phyloP scores from a whole-genome alignment of 257 asterid genomes.

The Asclepias syriaca region DNA sequence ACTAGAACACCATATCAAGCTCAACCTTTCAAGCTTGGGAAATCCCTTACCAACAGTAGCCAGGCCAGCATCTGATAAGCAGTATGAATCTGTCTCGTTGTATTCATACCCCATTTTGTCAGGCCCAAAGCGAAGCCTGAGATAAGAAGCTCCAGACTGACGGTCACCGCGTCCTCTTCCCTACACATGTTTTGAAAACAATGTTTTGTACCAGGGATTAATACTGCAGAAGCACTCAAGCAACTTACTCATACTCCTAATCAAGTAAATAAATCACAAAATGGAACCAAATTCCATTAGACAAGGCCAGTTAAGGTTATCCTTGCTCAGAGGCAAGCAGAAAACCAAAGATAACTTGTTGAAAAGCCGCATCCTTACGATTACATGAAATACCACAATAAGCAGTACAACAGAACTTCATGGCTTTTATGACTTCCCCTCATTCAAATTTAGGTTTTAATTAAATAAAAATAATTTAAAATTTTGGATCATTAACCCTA shows the following conservation, averaged over 20 bases:
- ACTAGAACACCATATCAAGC: slow-evolving; percentile 82
- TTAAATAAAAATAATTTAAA: neutral
- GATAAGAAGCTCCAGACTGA: slow-evolving; percentile 30
- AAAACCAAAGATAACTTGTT: neutral
- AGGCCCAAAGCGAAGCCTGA: slow-evolving; percentile 29
- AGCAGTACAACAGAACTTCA: neutral
- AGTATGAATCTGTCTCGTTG: slow-evolving; percentile 34
- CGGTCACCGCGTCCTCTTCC: slow-evolving; percentile 43
- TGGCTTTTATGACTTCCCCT: too few relatives aligned
- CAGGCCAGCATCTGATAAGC: slow-evolving; percentile 77
- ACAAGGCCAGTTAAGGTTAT: neutral
- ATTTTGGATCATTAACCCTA: neutral
- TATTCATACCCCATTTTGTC: slow-evolving; percentile 40
- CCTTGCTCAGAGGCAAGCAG: neutral
- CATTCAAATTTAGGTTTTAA: neutral
- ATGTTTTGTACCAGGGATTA: neutral
- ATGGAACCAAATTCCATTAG: neutral
- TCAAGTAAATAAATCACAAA: neutral
- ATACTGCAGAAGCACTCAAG: neutral
- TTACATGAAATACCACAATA: neutral
- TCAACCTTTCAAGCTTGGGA: slow-evolving; percentile 63
- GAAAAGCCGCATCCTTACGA: neutral
- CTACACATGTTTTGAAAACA: slow-evolving; percentile 30
- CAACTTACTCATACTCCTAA: neutral
- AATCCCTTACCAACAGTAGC: slow-evolving; percentile 59